phyloP scores from a whole-genome alignment of 192 early-diverging fungal genomes.

The Powellomyces hirtus region DNA sequence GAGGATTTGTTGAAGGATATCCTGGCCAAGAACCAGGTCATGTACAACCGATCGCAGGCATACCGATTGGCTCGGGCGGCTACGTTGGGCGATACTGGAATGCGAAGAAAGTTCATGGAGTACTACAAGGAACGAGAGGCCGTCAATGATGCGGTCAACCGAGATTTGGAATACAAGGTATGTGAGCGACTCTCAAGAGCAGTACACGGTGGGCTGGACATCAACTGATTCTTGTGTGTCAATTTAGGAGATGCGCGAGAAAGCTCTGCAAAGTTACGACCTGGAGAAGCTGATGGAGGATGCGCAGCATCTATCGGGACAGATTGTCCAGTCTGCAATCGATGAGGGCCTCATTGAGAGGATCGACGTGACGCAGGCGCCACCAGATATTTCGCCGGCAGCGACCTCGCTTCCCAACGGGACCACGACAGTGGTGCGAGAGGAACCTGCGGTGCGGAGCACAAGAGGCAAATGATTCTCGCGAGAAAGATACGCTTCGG shows the following conservation, averaged over 20 bases:
- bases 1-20: conserved; percentile 29
- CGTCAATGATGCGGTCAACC: conserved; percentile 17
- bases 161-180: conserved; percentile 35
- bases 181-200: background rate
- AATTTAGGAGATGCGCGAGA: conserved; percentile 27
- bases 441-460: too few species aligned
- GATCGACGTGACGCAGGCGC: too few species aligned
- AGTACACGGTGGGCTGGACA: background rate
- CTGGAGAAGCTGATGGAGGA: conserved; percentile 20
- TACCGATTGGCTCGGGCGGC: conserved; percentile 31
- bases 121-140: conserved; percentile 29
- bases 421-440: too few species aligned
- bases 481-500: too few species aligned
- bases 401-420: too few species aligned
- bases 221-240: background rate
- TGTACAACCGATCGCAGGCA: conserved; percentile 25
- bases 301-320: conserved; percentile 3
- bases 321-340: conserved; percentile 24
- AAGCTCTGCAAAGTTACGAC: conserved; percentile 23
- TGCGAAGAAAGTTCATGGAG: conserved; percentile 34
- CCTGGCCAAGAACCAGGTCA: conserved; percentile 26
- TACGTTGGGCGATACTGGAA: conserved; percentile 13
- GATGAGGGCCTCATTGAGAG: conserved; percentile 23
- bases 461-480: too few species aligned
- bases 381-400: too few species aligned